Evolutionary conservation across 192 early-diverging fungal genomes (phyloP), one percentile per base, ranked within the genome.

Genomic region (Lobosporangium transversale): DNA sequence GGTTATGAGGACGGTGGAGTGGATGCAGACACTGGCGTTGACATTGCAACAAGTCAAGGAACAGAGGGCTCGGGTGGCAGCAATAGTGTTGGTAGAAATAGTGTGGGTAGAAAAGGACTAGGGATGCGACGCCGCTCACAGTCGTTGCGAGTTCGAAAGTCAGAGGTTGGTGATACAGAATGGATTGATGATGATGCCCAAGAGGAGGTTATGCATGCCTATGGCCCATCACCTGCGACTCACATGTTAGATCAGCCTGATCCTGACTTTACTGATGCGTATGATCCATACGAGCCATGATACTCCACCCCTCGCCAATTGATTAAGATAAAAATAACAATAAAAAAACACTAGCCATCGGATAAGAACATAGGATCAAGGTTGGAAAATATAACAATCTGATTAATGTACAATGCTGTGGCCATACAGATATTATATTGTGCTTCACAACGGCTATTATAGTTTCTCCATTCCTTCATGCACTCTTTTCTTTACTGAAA

Each of bases 81-180:
- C 10, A 27, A 5, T 20, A 10, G 37, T 40, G 49, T 15, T 15
- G 18, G 36, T 33, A 45, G 58, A 27, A 12, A 2, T 49, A 26
- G 32, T 49, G 59, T 21, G 4, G 21, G 21, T 9, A n/a, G n/a
- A n/a, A 32, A 17, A 1, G 55, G 73, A 36, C 29, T 44, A 47
- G 53, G 73, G 29, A 32, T 54, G 42, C 68, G 51, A 3, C 50
- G 59, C 6, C 63, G 58, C 4, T 52, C 73, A 15, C 47, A 59
- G n/a, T 65, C 73, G 1, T 36, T 76, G 17, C 58, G 73, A n/a
- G 73, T 76, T 14, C 64, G 73, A 12, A 76, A 76, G 21, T 76
- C 73, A 18, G 73, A 76, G 23, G n/a, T n/a, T n/a, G 66, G 61
- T 50, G 73, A 65, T 2, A 76, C 73, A n/a, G 73, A 76, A 21